A percentile compares a stretch with the other conserved stretches of the same genome.
phyloP scores from a whole-genome alignment of 2,329 filamentous ascomycete genomes.

The Claviceps purpurea region DNA sequence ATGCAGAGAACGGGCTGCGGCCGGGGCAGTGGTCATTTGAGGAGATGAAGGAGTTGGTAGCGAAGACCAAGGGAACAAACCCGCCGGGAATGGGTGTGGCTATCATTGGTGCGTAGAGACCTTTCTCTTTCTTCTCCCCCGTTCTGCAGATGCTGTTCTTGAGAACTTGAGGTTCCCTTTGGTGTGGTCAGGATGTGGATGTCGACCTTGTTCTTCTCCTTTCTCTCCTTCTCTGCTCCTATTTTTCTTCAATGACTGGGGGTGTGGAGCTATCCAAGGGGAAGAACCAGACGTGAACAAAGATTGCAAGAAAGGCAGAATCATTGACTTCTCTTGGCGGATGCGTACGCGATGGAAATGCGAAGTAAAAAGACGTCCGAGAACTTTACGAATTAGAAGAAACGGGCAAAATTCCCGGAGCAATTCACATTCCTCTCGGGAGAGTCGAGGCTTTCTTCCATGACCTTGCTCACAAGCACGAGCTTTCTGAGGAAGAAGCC shows the following conservation, averaged over 20 bases:
- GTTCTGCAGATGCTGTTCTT: not conserved
- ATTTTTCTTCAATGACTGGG: not conserved
- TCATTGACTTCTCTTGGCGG: not conserved
- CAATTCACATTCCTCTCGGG: conserved; percentile 70
- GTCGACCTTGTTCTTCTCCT: not conserved
- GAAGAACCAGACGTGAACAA: not conserved
- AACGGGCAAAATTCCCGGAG: conserved; percentile 63
- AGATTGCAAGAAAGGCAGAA: too few species aligned
- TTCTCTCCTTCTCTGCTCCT: not conserved
- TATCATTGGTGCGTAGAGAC: conserved; percentile 30
- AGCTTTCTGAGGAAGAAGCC: conserved; percentile 54
- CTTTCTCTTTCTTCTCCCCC: not conserved
- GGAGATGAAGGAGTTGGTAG: conserved; percentile 29
- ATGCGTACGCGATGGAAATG: too few species aligned
- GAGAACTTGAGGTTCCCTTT: too few species aligned
- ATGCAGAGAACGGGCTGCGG: not conserved
- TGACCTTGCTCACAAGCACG: conserved; percentile 25
- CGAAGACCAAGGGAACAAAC: conserved; percentile 10
- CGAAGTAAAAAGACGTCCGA: conserved; percentile 44
- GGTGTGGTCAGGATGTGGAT: too few species aligned
- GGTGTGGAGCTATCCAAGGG: not conserved
- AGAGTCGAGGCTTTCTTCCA: conserved; percentile 69
- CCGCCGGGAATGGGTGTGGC: conserved; percentile 9
- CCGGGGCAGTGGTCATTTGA: conserved; percentile 34
- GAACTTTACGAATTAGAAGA: conserved; percentile 53